Evolutionary conservation across 352 stramenopile species (phyloP), one percentile per base, ranked within the genome.

Genomic region (Phytophthora brassicae): DNA sequence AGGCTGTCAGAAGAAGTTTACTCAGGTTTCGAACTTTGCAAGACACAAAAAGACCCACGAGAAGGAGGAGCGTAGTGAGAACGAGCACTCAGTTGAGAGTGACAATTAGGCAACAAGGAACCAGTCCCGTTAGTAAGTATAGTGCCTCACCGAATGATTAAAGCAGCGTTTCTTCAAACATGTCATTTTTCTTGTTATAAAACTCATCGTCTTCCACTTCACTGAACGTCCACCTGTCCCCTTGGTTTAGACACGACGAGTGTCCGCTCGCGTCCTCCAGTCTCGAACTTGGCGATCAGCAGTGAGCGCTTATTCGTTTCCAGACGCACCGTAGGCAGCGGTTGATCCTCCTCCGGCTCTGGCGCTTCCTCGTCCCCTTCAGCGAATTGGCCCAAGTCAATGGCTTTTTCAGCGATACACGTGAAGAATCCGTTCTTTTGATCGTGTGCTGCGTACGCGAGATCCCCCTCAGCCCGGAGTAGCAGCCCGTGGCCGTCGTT

Each of bases 1-100:
- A 51, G 87, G 82, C 41, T 97, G 90, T 49, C 77, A 89, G 56
- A 97, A 96, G 71, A 88, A 86, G 50, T 97, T 97, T 42, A 94
- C 88, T 54, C 88, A 96, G 42, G 86, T 93, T 28, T 92, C 81
- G 23, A 92, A 94, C 64, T 93, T 94, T 63, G 84, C 86, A 65
- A 74, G 86, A 48, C 86, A 94, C 77, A 94, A 93, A 56, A 93
- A 93, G 69, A 90, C 85, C 2, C 86, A 94, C 69, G 83, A 92
- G 68, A 90, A 90, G 64, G 83, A 92, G 29, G 77, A n/a, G n/a
- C n/a, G n/a, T n/a, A n/a, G n/a, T n/a, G 76, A 84, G 50, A 73
- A 75, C 26, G 69, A 77, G 41, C 71, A 83, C 29, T 79, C 60
- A 8, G 45, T 83, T n/a, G 76, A 85, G 51, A 83, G 74, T 49